Evolutionary conservation across 192 early-diverging fungal species (phyloP).

Genomic region (Backusella macrospora): DNA sequence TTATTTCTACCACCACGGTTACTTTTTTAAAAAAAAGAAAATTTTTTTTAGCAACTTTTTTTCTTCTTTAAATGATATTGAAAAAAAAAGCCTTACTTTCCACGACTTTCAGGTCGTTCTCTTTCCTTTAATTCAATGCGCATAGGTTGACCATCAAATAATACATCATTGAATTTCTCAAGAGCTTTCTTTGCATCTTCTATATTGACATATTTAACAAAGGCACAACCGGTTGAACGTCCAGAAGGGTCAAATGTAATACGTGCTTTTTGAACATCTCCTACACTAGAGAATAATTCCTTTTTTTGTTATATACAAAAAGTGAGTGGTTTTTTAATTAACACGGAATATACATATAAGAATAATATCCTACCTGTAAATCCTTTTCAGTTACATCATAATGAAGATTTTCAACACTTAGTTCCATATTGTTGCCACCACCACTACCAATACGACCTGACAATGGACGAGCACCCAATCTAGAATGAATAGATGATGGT

Average conservation of each 20-base stretch:
- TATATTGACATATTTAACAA: constrained; percentile 44
- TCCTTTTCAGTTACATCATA: constrained; percentile 62
- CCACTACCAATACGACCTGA: too few relatives aligned
- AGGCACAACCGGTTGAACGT: constrained; percentile 55
- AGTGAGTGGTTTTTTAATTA: not conserved
- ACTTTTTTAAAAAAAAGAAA: not conserved
- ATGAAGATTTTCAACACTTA: constrained; percentile 57
- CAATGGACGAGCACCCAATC: constrained; percentile 18
- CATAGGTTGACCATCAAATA: constrained; percentile 54
- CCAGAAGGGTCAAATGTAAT: constrained; percentile 56
- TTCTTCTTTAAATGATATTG: not conserved
- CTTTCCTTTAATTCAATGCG: constrained; percentile 21
- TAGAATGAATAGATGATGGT: constrained; percentile 18
- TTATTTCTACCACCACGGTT: not conserved
- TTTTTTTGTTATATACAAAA: constrained; percentile 2
- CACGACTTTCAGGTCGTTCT: not conserved
- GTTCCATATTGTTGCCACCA: not conserved
- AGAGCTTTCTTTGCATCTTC: constrained; percentile 49
- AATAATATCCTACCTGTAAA: constrained; percentile 42
- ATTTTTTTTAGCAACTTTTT: not conserved
- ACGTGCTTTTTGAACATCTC: constrained; percentile 43
- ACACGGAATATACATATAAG: not conserved
- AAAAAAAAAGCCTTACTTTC: not conserved
- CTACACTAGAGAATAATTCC: constrained; percentile 56
- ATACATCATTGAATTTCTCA: constrained; percentile 52